Evolutionary conservation across 2,329 filamentous ascomycete genomes (phyloP).

Genomic region (Verruconis gallopava): DNA sequence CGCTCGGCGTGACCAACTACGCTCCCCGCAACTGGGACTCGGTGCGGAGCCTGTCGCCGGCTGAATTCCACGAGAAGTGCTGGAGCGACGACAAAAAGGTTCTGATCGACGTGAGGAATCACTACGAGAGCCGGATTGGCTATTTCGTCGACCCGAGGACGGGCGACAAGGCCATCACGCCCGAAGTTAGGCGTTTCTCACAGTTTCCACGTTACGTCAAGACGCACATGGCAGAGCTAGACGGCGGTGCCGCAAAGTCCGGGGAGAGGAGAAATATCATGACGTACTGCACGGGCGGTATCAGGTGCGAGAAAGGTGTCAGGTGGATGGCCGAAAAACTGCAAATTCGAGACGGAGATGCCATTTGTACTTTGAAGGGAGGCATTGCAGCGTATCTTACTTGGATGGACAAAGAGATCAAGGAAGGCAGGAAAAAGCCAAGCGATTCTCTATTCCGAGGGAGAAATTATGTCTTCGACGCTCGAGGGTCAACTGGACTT

Average conservation of each 20-base stretch:
- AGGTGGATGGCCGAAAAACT: constrained; percentile 18
- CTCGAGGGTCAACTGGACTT: constrained; percentile 14
- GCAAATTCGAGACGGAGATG: constrained; percentile 7
- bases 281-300: constrained; percentile 18
- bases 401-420: constrained; percentile 16
- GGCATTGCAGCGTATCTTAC: constrained; percentile 17
- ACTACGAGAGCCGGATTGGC: constrained; percentile 18
- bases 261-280: constrained; percentile 13
- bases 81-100: constrained; percentile 12
- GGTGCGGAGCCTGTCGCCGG: constrained; percentile 14
- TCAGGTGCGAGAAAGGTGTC: constrained; percentile 18
- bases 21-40: constrained; percentile 14
- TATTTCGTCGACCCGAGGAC: constrained; percentile 15
- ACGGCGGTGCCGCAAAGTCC: constrained; percentile 6
- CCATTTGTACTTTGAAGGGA: constrained; percentile 15
- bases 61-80: constrained; percentile 15
- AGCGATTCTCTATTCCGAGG: constrained; percentile 16
- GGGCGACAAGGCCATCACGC: constrained; percentile 14
- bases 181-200: constrained; percentile 16
- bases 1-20: constrained; percentile 17
- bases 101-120: constrained; percentile 17
- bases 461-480: constrained; percentile 18
- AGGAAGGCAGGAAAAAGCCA: constrained; percentile 12
- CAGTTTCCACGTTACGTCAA: constrained; percentile 17
- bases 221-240: constrained; percentile 12